phyloP scores from a whole-genome alignment of 2,329 filamentous ascomycete species.

The Shiraia sp. region DNA sequence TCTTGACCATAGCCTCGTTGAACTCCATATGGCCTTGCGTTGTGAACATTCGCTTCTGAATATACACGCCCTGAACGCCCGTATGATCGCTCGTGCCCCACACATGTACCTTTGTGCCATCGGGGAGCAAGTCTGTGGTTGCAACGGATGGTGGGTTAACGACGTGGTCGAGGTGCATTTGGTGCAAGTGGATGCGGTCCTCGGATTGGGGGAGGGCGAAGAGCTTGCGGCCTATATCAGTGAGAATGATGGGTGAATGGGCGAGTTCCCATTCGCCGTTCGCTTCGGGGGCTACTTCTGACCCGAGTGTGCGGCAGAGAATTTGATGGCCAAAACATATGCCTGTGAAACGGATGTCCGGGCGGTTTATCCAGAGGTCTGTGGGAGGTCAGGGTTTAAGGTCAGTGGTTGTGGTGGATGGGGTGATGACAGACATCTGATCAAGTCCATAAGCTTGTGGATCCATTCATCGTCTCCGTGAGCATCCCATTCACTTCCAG shows the following conservation, averaged over 20 bases:
- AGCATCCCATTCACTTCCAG: constrained; percentile 54
- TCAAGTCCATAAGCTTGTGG: constrained; percentile 47
- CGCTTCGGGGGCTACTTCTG: constrained; percentile 42
- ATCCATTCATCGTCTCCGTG: constrained; percentile 53
- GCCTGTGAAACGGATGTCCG: constrained; percentile 55
- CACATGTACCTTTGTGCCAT: constrained; percentile 52
- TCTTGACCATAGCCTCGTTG: constrained; percentile 51
- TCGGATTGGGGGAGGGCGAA: constrained; percentile 42
- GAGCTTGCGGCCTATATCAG: constrained; percentile 45
- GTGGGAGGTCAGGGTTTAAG: neutral
- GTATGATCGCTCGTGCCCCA: constrained; percentile 54
- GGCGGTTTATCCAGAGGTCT: constrained; percentile 57
- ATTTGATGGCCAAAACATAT: constrained; percentile 57
- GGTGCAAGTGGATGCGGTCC: constrained; percentile 47
- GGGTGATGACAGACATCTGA: constrained; percentile 46
- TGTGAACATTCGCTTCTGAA: constrained; percentile 51
- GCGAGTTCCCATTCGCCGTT: constrained; percentile 53
- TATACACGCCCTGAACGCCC: constrained; percentile 51
- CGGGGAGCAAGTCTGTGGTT: constrained; percentile 24
- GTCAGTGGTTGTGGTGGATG: neutral
- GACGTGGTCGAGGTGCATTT: constrained; percentile 55
- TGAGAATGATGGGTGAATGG: constrained; percentile 49
- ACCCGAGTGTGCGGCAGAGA: constrained; percentile 50
- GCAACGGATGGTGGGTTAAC: constrained; percentile 35
- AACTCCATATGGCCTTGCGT: constrained; percentile 54